Evolutionary conservation across 495 filamentous ascomycete genomes (phyloP).

Genomic region (Penicillium flavigenum): DNA sequence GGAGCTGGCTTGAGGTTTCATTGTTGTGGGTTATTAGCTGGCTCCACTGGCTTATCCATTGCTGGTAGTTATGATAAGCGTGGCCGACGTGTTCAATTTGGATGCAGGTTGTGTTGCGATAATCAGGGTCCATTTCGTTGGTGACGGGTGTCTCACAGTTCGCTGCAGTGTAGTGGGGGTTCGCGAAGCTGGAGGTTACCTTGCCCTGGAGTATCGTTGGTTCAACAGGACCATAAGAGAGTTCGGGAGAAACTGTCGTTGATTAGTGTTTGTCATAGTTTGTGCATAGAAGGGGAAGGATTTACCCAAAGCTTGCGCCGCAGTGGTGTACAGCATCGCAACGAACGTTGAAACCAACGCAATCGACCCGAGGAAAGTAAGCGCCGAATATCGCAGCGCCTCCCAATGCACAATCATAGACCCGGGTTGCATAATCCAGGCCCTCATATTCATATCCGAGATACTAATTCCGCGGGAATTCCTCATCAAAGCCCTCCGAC

Average conservation of each 20-base stretch:
- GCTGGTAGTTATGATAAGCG: conserved; percentile 55
- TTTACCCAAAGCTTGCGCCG: conserved; percentile 62
- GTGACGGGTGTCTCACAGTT: conserved; percentile 61
- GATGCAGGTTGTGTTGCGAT: conserved; percentile 56
- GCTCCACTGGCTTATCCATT: conserved; percentile 51
- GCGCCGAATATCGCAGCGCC: conserved; percentile 57
- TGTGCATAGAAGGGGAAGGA: background rate
- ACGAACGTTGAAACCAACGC: conserved; percentile 59
- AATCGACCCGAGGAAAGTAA: conserved; percentile 58
- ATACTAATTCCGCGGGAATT: conserved; percentile 62
- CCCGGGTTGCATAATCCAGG: conserved; percentile 62
- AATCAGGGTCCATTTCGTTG: conserved; percentile 27
- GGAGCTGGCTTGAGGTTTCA: conserved; percentile 36
- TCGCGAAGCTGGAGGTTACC: conserved; percentile 59
- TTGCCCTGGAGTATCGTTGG: conserved; percentile 47
- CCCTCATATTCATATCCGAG: conserved; percentile 66
- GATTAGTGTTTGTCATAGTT: background rate
- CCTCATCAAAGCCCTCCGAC: conserved; percentile 57
- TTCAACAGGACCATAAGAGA: conserved; percentile 52
- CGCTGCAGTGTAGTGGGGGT: conserved; percentile 49
- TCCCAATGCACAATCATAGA: conserved; percentile 66
- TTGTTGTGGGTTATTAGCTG: conserved; percentile 35
- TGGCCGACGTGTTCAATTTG: conserved; percentile 62
- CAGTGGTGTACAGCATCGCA: conserved; percentile 71
- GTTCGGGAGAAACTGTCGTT: conserved; percentile 58